Percentiles rank a stretch among this genome's conserved stretches.
phyloP scores from a whole-genome alignment of 257 asterid species.

The Forsythia viridissima region DNA sequence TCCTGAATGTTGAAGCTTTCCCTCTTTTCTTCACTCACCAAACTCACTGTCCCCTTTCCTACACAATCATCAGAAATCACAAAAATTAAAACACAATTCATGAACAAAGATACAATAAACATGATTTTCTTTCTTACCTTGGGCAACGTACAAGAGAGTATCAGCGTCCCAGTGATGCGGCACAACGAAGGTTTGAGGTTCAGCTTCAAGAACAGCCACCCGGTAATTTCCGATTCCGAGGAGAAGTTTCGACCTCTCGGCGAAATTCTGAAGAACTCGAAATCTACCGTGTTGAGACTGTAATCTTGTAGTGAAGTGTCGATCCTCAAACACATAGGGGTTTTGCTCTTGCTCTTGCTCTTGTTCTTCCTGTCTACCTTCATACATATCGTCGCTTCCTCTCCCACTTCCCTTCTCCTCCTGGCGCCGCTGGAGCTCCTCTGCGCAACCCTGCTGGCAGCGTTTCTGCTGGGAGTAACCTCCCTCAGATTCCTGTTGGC shows the following conservation, averaged over 20 bases:
- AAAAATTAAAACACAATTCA: neutral
- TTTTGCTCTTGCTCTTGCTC: neutral
- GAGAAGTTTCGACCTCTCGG: slow-evolving; percentile 52
- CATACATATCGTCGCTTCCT: neutral
- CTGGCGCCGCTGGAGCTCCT: neutral
- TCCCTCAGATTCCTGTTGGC: slow-evolving; percentile 10
- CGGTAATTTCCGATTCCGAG: slow-evolving; percentile 67
- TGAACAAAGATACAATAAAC: no score
- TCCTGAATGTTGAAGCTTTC: slow-evolving; percentile 51
- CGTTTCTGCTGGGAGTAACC: neutral
- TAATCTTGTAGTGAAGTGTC: slow-evolving; percentile 46
- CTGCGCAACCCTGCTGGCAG: slow-evolving; percentile 18
- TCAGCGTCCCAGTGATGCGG: slow-evolving; percentile 80
- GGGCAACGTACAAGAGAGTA: slow-evolving; percentile 39
- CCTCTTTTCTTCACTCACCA: slow-evolving; percentile 38
- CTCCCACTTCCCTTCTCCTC: neutral
- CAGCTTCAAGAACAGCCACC: slow-evolving; percentile 51
- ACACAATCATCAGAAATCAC: neutral
- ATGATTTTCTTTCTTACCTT: slow-evolving; percentile 31
- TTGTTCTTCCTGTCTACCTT: neutral
- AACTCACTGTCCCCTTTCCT: slow-evolving; percentile 61
- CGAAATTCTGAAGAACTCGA: slow-evolving; percentile 59
- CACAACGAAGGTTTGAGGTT: slow-evolving; percentile 61
- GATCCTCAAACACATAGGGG: slow-evolving; percentile 64
- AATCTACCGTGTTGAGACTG: slow-evolving; percentile 52